Evolutionary conservation across 2,329 filamentous ascomycete genomes (phyloP), one percentile per base, ranked within the genome.

Genomic region (Monosporascus sp.): DNA sequence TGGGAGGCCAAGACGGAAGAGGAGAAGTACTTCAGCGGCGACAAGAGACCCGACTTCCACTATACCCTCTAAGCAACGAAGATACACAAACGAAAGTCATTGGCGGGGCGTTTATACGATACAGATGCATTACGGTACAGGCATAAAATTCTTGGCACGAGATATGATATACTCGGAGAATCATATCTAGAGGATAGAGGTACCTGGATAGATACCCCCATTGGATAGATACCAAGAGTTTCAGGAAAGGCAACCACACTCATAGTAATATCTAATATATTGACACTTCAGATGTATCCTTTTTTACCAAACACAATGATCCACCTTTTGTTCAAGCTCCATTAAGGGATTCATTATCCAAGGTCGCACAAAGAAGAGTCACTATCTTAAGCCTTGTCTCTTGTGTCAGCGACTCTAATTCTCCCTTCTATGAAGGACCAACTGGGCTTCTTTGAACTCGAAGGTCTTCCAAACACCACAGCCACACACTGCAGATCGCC

Each of bases 1-100:
- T 68, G 82, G 8, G 77, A 86, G 58, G 88, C 88, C 5, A 82
- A 88, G 75, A 77, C 73, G 31, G 72, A 76, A 37, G 70, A 74
- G 28, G 80, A 92, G 72, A 79, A 89, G 47, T 78, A 83, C 53
- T 73, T 77, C 57, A 66, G 91, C 61, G 90, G 90, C 1, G 90
- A 94, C 68, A 74, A 74, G 70, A 78, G 82, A 54, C 87, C 87
- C 1, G 84, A 88, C 63, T 91, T 91, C 64, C 66, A 85, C 24
- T 91, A 91, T 68, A 87, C 81, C 1, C 65, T 85, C 51, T 87
- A 64, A 66, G 7, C 38, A 41, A 41, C 2, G 38, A 41, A n/a
- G 17, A 41, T 41, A 18, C 18, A 8, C 17, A 18, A 43, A 22
- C 1, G 15, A 43, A 18, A 15, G 20, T 2, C 8, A 43, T 20